phyloP scores from a whole-genome alignment of 169 alveolate genomes.

The Plasmodium vivax region DNA sequence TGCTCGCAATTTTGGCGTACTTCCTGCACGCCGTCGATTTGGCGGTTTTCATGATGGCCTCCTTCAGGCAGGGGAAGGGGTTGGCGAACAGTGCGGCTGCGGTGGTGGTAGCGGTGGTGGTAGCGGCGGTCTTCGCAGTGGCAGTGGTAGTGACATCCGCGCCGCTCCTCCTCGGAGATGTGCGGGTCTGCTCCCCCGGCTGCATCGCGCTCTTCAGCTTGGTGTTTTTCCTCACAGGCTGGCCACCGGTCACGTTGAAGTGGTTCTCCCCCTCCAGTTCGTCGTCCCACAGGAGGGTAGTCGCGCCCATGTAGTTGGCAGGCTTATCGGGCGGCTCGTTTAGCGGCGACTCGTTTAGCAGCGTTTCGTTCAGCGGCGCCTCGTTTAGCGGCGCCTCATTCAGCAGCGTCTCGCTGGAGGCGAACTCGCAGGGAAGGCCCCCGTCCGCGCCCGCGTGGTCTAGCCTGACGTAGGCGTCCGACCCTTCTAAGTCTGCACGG shows the following conservation, averaged over 20 bases:
- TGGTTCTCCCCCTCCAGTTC: not conserved
- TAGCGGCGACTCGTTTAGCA: not conserved
- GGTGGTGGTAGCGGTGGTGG: not conserved
- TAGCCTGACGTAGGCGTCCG: not conserved
- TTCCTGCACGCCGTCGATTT: not conserved
- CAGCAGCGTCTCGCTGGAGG: not conserved
- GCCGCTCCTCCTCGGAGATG: not conserved
- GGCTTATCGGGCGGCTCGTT: not conserved
- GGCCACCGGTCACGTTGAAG: not conserved
- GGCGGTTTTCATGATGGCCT: not conserved
- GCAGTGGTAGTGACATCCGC: not conserved
- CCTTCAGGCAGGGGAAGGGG: slow-evolving; percentile 1
- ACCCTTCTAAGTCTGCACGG: not conserved
- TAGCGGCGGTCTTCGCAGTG: too few relatives aligned
- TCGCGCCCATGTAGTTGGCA: not conserved
- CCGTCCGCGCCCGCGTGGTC: not conserved
- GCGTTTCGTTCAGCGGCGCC: not conserved
- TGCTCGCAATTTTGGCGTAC: not conserved
- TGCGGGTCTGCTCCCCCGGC: not conserved
- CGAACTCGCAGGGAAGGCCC: not conserved
- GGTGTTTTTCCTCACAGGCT: not conserved
- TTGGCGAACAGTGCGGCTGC: not conserved
- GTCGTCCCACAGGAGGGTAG: not conserved
- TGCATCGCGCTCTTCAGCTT: not conserved
- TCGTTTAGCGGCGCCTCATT: too few relatives aligned